Conservation (phyloP, 2,329 filamentous ascomycete species). For the Metarhizium guizhouense region DNA sequence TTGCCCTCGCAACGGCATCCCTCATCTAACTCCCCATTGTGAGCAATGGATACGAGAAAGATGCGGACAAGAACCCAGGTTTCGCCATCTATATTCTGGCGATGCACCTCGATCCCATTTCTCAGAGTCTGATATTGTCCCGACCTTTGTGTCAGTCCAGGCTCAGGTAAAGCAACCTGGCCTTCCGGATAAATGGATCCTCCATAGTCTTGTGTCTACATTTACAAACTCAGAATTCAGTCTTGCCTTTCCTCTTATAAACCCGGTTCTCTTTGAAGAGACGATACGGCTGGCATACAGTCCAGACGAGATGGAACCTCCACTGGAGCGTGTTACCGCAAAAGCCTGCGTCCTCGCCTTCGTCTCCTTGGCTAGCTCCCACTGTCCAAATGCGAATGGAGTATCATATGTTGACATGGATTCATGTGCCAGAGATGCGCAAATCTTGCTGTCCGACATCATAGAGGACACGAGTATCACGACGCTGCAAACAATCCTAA, state of each 20-base stretch:
- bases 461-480: conserved; percentile 34
- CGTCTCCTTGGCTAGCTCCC: no score
- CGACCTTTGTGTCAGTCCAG: neutral
- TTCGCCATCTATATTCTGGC: conserved; percentile 7
- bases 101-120: neutral
- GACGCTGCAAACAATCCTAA: conserved; percentile 34
- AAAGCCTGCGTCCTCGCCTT: no score
- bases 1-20: conserved; percentile 37
- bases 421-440: conserved; percentile 28
- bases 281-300: no score
- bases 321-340: no score
- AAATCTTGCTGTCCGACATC: conserved; percentile 31
- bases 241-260: no score
- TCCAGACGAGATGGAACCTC: no score
- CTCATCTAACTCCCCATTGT: conserved; percentile 37
- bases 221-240: no score
- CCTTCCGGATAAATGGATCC: conserved; percentile 26
- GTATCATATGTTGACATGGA: conserved; percentile 28
- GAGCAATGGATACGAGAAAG: conserved; percentile 37
- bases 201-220: conserved; percentile 11
- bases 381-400: no score
- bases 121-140: neutral
- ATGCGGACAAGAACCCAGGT: conserved; percentile 25
- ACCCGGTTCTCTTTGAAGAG: no score
- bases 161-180: conserved; percentile 2